Base-by-base conservation (phyloP, 164 flowering plant species). In the Platanus orientalis region DNA sequence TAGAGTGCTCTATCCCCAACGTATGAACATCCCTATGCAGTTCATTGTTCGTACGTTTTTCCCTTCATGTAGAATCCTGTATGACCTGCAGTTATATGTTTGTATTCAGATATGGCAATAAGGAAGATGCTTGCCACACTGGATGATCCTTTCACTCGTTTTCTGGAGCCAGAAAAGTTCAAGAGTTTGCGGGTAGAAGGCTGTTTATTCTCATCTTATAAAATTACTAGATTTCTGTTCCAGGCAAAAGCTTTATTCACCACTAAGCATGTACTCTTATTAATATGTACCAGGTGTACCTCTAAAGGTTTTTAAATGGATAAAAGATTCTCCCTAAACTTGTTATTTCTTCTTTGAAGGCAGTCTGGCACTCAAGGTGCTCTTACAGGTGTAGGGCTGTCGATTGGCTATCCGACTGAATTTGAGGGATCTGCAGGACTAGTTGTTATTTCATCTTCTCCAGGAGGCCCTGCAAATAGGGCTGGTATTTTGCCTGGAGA, bases 331-430 rank as follows among this genome's bases (percentile, higher is more conserved):
- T 63, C 44, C 36, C 73, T 68, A 54, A 75, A 72, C 48, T 12
- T 60, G 9, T 52, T 56, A 12, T 54, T 61, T 74, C 55, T 84
- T 79, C 60, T 72, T 69, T 85, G 85, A 91, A 89, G 93, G 92
- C 96, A 94, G 99, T 94, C 99, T 72, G 99, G 99, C 71, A 91
- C 97, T 69, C 84, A 86, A 82, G 90, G 93, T 63, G 80, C 95
- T 75, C 85, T 94, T 69, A 94, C 96, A 12, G 99, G 99, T 69
- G 96, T 94, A 27, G 97, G 99, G 57, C 73, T 94, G 54, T 90
- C 99, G 49, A 91, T 91, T 68, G 97, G 97, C 60, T 94, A 90
- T 69, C 90, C 95, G 28, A 69, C 73, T 1, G 76, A 63, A 54
- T 34, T 73, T 66, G 81, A 83, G 72, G 85, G 70, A 66, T 74